Percentiles rank a stretch among this genome's conserved stretches.
Conservation (phyloP, 2,329 filamentous ascomycete species). For the Leptographium procerum region DNA sequence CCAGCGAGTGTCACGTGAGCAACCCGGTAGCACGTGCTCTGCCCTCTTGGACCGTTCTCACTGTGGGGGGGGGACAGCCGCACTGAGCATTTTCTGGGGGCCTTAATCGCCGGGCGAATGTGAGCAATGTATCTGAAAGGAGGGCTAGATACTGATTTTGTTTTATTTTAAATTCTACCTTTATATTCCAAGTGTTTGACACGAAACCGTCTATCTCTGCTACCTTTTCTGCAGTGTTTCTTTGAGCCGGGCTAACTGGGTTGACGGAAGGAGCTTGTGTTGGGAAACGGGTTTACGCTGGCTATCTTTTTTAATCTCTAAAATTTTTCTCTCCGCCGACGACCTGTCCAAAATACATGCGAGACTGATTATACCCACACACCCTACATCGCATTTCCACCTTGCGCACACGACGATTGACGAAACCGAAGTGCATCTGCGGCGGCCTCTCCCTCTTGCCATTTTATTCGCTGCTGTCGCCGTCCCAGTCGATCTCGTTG, state of each 20-base stretch:
- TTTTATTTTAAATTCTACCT: background rate
- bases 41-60: background rate
- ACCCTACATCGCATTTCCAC: background rate
- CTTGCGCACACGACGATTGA: background rate
- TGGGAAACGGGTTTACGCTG: background rate
- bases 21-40: background rate
- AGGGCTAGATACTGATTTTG: background rate
- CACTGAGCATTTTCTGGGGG: background rate
- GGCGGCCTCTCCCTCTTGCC: too few species aligned
- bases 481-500: background rate
- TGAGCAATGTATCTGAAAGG: background rate
- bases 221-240: background rate
- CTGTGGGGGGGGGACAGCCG: background rate
- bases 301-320: slow-evolving; percentile 1
- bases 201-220: background rate
- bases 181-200: background rate
- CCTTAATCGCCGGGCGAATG: background rate
- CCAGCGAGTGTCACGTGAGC: background rate
- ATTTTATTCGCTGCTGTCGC: background rate
- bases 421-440: background rate
- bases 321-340: slow-evolving; percentile 3
- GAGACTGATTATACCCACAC: background rate
- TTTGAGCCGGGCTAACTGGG: background rate
- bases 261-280: background rate
- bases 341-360: background rate